Base-by-base conservation (phyloP, 768 basidiomycete genomes). In the Suillus subaureus region DNA sequence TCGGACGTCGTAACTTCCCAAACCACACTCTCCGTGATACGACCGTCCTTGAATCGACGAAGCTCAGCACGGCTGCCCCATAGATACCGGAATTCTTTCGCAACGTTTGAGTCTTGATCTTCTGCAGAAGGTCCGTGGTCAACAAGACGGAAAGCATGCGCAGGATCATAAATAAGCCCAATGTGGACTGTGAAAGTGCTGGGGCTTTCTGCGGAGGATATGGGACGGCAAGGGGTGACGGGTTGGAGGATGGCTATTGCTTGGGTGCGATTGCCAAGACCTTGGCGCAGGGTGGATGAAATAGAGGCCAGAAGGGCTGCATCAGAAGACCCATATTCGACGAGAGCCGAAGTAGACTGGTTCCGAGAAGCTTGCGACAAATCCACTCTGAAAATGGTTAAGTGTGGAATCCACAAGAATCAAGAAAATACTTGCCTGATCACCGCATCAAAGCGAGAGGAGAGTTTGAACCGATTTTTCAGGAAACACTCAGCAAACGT, bases 51-150 rank as follows among this genome's bases (percentile, higher is more conserved):
- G 83, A 99, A 99, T 45, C 96, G 86, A 7, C 97, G 85, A 21
- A 98, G 81, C 73, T 99, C 97, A 0, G 96, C 89, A 75, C 95
- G 97, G 45, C 86, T 80, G 0, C 96, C 97, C 97, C 97, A 99
- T 69, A 99, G 81, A 6, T 87, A 84, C 28, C 90, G 87, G 83
- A 97, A 99, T 4, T 80, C 82, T 54, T 84, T 78, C 0, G 84
- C 81, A 6, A 77, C 81, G 12, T 79, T 74, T 28, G 81, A 78
- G 60, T 89, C 83, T 51, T 82, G 73, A 45, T 89, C 88, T 13
- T 88, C 87, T 61, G 88, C 92, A 0, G 90, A 75, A 1, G 97
- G 97, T 3, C 97, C 97, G 67, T 96, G 93, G 70, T 99, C 97
- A 33, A 99, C 92, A 2, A 98, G 86, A 11, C 93, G 88, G 68